Evolutionary conservation across 176 grass and related monocot species (phyloP).

Genomic region (Areca catechu): DNA sequence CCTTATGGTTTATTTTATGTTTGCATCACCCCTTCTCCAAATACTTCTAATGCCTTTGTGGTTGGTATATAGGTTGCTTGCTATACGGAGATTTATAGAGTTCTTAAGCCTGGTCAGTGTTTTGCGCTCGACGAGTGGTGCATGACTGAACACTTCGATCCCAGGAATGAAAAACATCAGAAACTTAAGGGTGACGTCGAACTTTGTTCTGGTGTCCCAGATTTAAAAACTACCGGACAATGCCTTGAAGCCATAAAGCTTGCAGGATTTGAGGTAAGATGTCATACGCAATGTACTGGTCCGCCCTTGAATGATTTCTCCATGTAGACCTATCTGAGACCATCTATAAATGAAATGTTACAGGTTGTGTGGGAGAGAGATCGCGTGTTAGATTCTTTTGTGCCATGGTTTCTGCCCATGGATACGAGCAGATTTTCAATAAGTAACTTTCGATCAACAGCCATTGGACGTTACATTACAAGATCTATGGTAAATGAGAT

Average conservation of each 20-base stretch:
- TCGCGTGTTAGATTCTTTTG: background rate
- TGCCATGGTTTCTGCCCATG: background rate
- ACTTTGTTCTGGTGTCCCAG: background rate
- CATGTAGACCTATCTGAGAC: background rate
- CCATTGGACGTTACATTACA: background rate
- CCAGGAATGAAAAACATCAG: background rate
- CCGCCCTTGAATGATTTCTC: background rate
- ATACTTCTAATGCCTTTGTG: background rate
- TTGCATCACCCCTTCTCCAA: background rate
- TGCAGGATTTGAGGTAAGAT: constrained; percentile 1
- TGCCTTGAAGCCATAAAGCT: background rate
- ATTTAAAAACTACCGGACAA: background rate
- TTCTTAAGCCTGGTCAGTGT: background rate
- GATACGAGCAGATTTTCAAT: background rate
- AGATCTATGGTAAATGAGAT: background rate
- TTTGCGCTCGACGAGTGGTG: background rate
- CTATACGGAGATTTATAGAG: background rate
- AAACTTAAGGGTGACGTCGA: background rate
- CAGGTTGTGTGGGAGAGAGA: background rate
- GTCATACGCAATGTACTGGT: background rate
- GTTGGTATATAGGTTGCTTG: background rate
- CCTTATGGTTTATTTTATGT: background rate
- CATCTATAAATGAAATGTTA: background rate
- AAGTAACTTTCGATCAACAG: background rate
- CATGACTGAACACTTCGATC: background rate